These are phyloP conservation scores for Ceratocystiopsis minuta DNA, from an alignment of 2,329 filamentous ascomycete species.

Conservation along the genomic window DNA sequence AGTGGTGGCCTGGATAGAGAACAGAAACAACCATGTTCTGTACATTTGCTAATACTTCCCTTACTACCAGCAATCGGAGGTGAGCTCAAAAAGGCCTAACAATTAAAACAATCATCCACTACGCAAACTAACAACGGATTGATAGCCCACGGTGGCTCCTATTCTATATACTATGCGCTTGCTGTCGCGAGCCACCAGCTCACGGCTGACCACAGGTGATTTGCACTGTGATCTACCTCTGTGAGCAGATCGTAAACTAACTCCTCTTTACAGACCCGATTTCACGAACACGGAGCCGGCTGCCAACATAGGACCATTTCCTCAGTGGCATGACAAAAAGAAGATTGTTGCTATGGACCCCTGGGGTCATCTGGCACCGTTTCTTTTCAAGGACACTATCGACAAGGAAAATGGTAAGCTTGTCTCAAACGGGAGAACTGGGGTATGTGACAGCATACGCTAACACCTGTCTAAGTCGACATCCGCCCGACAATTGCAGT, in stretches of 20 bases:
- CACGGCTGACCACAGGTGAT: constrained; percentile 49
- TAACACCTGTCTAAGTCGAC: constrained; percentile 34
- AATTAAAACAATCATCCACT: constrained; percentile 6
- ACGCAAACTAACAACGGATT: no score
- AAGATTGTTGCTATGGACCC: constrained; percentile 99
- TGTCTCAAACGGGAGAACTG: no score
- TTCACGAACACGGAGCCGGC: constrained; percentile 72
- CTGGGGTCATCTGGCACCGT: constrained; percentile 70
- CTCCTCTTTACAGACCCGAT: constrained; percentile 26
- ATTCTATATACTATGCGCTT: constrained; percentile 88
- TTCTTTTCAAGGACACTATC: constrained; percentile 65
- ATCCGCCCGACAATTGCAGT: constrained; percentile 82
- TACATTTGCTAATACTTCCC: constrained; percentile 1
- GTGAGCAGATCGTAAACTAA: no score
- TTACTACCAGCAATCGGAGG: constrained; percentile 9
- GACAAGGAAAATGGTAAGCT: constrained; percentile 48
- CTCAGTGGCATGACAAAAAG: constrained; percentile 72
- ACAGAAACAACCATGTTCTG: constrained; percentile 4
- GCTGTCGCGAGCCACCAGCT: constrained; percentile 85
- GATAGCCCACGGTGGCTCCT: constrained; percentile 53
- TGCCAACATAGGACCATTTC: constrained; percentile 73
- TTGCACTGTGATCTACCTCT: neutral
- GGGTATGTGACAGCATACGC: neutral
- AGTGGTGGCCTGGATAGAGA: neutral
- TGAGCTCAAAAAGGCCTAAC: neutral